A percentile compares a stretch with the other conserved stretches of the same genome.
Conservation (phyloP, 768 basidiomycete genomes). For the Collybiopsis luxurians region DNA sequence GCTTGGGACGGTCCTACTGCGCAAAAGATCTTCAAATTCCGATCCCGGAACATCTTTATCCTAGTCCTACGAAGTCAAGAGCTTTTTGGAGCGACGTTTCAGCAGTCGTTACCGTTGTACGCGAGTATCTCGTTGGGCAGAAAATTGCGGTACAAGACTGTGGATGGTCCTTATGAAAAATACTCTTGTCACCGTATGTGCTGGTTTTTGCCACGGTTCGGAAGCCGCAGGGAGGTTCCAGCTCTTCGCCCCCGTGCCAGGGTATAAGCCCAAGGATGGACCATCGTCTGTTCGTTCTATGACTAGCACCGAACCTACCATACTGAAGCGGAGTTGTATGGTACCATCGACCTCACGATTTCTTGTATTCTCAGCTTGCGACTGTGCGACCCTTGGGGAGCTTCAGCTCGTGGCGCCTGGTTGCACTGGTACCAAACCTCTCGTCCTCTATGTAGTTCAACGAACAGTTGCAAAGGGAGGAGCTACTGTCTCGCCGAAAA, state of each 20-base stretch:
- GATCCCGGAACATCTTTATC: slow-evolving; percentile 6
- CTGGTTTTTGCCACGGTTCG: slow-evolving; percentile 16
- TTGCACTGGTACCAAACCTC: background rate
- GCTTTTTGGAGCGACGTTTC: slow-evolving; percentile 9
- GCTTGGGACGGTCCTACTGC: slow-evolving; percentile 21
- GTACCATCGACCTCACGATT: slow-evolving; percentile 21
- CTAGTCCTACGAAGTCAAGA: background rate
- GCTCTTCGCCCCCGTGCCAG: slow-evolving; percentile 8
- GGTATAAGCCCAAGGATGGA: background rate
- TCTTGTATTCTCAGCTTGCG: slow-evolving; percentile 19
- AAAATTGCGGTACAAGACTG: slow-evolving; percentile 2
- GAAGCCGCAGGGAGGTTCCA: slow-evolving; percentile 17
- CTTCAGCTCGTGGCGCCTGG: slow-evolving; percentile 11
- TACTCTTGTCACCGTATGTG: slow-evolving; percentile 24
- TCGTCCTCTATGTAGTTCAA: slow-evolving; percentile 20
- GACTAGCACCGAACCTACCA: too few relatives aligned
- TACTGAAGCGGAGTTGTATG: background rate
- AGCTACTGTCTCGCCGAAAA: slow-evolving; percentile 12
- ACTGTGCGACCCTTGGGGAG: slow-evolving; percentile 16
- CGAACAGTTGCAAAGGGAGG: slow-evolving; percentile 17
- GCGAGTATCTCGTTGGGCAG: slow-evolving; percentile 14
- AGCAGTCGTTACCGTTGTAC: slow-evolving; percentile 12
- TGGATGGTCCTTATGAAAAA: slow-evolving; percentile 17
- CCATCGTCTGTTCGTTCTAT: too few relatives aligned
- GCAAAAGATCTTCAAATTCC: slow-evolving; percentile 19